Percentiles rank a stretch among this genome's conserved stretches.
Conservation (phyloP, 2,329 filamentous ascomycete species). For the Colletotrichum destructivum region DNA sequence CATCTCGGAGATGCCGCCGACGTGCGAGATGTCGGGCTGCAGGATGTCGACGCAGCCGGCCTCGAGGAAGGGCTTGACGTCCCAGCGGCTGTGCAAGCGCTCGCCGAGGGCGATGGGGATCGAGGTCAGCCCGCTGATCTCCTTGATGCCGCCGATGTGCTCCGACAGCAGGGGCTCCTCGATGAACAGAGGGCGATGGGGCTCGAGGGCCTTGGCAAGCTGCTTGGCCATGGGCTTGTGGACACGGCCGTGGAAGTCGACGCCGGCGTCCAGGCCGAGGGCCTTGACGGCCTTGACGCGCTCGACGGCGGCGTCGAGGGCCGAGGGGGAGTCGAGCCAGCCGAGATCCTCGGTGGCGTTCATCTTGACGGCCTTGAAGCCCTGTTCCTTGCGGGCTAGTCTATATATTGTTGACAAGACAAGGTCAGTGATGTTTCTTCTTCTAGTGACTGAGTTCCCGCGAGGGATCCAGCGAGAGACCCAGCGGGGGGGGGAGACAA, state of each 20-base stretch:
- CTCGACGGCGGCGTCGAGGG: slow-evolving; percentile 75
- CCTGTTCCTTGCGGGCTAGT: slow-evolving; percentile 70
- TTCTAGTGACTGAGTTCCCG: too few relatives aligned
- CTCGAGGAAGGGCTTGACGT: slow-evolving; percentile 80
- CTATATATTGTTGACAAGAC: slow-evolving; percentile 49
- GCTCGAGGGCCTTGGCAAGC: slow-evolving; percentile 76
- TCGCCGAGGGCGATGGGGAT: slow-evolving; percentile 82
- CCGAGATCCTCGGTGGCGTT: slow-evolving; percentile 83
- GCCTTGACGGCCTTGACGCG: slow-evolving; percentile 78
- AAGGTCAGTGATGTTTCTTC: background rate
- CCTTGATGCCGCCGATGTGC: slow-evolving; percentile 75
- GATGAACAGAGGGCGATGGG: slow-evolving; percentile 80
- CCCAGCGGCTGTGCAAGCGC: slow-evolving; percentile 80
- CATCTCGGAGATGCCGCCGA: slow-evolving; percentile 81
- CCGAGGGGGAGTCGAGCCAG: slow-evolving; percentile 81
- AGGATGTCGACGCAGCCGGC: slow-evolving; percentile 78
- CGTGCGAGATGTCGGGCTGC: slow-evolving; percentile 81
- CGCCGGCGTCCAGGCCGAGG: slow-evolving; percentile 79
- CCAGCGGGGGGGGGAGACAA: slow-evolving; percentile 3
- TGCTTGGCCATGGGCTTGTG: slow-evolving; percentile 89
- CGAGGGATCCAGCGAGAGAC: too few relatives aligned
- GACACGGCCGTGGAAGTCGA: slow-evolving; percentile 84
- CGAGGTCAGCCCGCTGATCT: slow-evolving; percentile 67
- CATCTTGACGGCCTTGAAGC: slow-evolving; percentile 81
- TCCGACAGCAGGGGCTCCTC: slow-evolving; percentile 81